Evolutionary conservation across 2,329 filamentous ascomycete species (phyloP), one percentile per base, ranked within the genome.

Genomic region (Didymella pomorum): DNA sequence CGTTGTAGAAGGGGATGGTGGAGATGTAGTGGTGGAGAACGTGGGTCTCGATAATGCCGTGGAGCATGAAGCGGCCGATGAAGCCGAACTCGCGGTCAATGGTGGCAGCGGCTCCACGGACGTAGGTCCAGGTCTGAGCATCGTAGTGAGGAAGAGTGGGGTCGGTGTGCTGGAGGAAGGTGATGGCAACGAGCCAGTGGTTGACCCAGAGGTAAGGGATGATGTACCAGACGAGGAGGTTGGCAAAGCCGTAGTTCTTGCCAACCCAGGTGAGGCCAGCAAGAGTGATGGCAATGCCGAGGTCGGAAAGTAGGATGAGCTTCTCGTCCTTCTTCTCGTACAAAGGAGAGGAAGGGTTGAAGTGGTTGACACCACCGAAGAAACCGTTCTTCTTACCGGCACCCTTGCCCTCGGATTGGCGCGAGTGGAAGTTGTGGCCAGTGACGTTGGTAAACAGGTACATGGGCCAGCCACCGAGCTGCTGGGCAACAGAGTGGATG

Each of bases 131-230:
- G 72, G 90, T 86, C 64, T 90, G 85, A 60, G 87, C 86, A 56
- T 89, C 86, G 85, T 98, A 98, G 85, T 98, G 94, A 60, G 94
- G 94, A 44, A 98, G 90, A 41, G 90, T 87, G 46, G 93, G 93
- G 78, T 98, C 93, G 75, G 94, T 97, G 86, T 98, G 94, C 81
- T 98, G 94, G 63, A 98, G 88, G 86, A 88, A 98, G 69, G 94
- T 98, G 79, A 98, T 98, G 77, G 93, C 93, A 68, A 98, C 93
- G 56, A 98, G 90, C 94, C 94, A 98, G 87, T 97, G 93, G 86
- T 98, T 96, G 56, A 97, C 93, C 94, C 94, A 97, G 61, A 97
- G 84, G 79, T 98, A 99, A 35, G 95, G 95, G 58, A 96, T 75
- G 73, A 93, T 88, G 82, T 99, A 99, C 94, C 95, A 98, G 63